These are phyloP conservation scores for Hericium alpestre DNA, from an alignment of 768 basidiomycete genomes.

Conservation along the genomic window DNA sequence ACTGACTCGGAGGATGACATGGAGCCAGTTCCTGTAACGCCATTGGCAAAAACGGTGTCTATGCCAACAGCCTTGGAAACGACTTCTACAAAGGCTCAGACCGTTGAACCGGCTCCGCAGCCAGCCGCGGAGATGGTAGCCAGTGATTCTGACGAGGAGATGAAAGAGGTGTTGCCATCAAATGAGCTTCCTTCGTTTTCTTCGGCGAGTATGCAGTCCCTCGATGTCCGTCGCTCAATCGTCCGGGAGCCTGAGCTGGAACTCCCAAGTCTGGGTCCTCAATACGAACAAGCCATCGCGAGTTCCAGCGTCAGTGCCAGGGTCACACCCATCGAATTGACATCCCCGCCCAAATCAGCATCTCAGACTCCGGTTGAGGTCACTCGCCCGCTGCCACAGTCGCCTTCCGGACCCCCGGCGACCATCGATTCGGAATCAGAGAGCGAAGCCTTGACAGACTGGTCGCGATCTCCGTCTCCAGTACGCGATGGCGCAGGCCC, in stretches of 20 bases:
- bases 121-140: background rate
- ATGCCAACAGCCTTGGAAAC: background rate
- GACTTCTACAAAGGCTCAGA: background rate
- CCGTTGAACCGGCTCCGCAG: background rate
- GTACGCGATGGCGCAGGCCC: conserved; percentile 8
- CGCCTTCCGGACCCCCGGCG: background rate
- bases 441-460: conserved; percentile 21
- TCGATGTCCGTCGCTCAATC: no score
- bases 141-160: conserved; percentile 10
- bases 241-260: background rate
- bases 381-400: background rate
- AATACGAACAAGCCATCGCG: background rate
- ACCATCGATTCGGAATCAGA: conserved; percentile 7
- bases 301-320: background rate
- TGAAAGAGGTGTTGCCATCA: conserved; percentile 5
- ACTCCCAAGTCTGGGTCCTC: background rate
- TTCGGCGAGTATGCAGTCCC: no score
- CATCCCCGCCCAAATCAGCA: background rate
- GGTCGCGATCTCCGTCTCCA: conserved; percentile 30
- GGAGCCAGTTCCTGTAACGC: background rate
- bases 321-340: conserved; percentile 1
- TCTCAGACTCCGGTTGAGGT: background rate
- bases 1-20: background rate
- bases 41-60: background rate
- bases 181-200: no score